A percentile compares a stretch with the other conserved stretches of the same genome.
These are phyloP conservation scores for Agapanthus africanus DNA, from an alignment of 106 monocot genomes.

Conservation along the genomic window DNA sequence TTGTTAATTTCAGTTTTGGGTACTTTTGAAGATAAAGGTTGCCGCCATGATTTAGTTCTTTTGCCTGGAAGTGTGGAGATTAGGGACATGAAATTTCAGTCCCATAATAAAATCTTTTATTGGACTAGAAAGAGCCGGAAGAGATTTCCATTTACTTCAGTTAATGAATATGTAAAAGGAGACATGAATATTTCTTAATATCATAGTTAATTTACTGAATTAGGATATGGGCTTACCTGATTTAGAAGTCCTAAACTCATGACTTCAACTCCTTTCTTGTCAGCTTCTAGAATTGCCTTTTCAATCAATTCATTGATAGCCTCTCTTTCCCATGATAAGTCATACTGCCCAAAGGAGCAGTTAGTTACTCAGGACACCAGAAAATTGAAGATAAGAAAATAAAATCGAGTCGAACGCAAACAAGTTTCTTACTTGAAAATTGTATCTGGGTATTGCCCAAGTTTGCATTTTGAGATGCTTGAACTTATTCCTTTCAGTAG, in stretches of 20 bases:
- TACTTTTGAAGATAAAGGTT: conserved; percentile 59
- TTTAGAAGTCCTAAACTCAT: conserved; percentile 65
- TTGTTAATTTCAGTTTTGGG: conserved; percentile 62
- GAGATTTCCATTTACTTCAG: not conserved
- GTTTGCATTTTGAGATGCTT: conserved; percentile 60
- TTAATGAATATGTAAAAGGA: not conserved
- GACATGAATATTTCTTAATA: not conserved
- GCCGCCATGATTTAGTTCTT: conserved; percentile 57
- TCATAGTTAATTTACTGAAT: not conserved
- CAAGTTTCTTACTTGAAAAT: conserved; percentile 49
- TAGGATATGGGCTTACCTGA: conserved; percentile 29
- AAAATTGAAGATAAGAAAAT: too few relatives aligned
- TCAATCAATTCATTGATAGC: conserved; percentile 66
- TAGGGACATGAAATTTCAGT: not conserved
- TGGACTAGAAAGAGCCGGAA: not conserved
- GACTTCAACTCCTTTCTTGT: conserved; percentile 55
- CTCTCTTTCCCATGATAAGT: conserved; percentile 48
- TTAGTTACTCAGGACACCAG: too few relatives aligned
- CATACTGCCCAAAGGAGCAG: conserved; percentile 35
- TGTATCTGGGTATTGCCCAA: conserved; percentile 71
- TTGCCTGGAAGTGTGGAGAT: conserved; percentile 29
- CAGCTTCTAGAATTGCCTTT: conserved; percentile 59
- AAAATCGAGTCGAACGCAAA: too few relatives aligned
- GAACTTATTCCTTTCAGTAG: conserved; percentile 58
- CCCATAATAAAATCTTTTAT: not conserved